Evolutionary conservation across 371 early-diverging fungal genomes (phyloP), one percentile per base, ranked within the genome.

Genomic region (Dichotomocladium elegans): DNA sequence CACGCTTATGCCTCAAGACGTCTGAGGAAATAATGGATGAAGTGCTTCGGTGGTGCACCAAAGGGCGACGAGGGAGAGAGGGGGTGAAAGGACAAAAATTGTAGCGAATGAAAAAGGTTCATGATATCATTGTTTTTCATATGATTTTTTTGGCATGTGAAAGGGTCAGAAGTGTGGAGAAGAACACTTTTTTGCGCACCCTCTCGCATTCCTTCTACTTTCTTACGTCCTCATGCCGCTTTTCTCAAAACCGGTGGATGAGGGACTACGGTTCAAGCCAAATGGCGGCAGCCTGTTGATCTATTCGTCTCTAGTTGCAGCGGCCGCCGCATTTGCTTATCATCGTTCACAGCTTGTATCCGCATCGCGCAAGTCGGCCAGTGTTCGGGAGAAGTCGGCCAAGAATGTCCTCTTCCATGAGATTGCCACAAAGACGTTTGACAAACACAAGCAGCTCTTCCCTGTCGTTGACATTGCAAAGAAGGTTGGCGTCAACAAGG

Each of bases 401-500:
- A 59, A 53, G 29, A 40, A 45, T 2, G 3, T 46, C 21, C 44
- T 48, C 10, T 48, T 53, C 8, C 45, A 48, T 26, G 60, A 59
- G 31, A 59, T 54, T 11, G 27, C 47, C 17, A 24, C 52, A 17
- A 43, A 47, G 4, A 59, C 60, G 7, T 59, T 59, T 33, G 42
- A 48, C n/a, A 41, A 56, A 19, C 67, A 66, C 25, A 60, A 55
- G 29, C 34, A 25, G 7, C 47, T 68, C 4, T 75, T 75, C 43
- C 66, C 72, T 22, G 47, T 66, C 5, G 60, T 70, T 4, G 67
- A 64, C 29, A 46, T 43, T 15, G 44, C 34, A 19, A 49, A 59
- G 34, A 79, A 78, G 55, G 85, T 86, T 15, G 86, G 82, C 10
- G 84, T 87, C 51, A 76, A 89, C 69, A 68, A 74, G 40, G 81